phyloP scores from a whole-genome alignment of 208 protist species.

The Herpetomonas samuelpessoai region DNA sequence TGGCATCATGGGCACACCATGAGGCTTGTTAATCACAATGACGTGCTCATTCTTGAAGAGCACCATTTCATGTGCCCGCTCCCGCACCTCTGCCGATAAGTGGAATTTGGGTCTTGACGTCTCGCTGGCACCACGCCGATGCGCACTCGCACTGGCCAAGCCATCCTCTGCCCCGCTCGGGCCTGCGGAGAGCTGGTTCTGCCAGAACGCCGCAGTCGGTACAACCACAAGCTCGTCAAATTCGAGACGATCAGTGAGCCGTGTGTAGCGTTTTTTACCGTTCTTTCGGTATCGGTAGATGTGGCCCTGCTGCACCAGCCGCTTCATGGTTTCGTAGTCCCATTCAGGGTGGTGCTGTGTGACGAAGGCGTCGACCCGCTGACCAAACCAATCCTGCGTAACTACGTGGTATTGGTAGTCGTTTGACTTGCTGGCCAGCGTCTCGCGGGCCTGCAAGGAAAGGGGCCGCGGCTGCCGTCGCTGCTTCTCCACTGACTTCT shows the following conservation, averaged over 20 bases:
- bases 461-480: slow-evolving; percentile 57
- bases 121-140: not conserved
- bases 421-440: slow-evolving; percentile 43
- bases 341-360: slow-evolving; percentile 83
- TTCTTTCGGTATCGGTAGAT: slow-evolving; percentile 89
- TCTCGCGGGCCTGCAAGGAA: slow-evolving; percentile 68
- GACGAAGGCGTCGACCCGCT: slow-evolving; percentile 85
- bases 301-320: slow-evolving; percentile 80
- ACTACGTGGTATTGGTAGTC: slow-evolving; percentile 84
- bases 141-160: not conserved
- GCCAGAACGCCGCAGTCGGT: slow-evolving; percentile 63
- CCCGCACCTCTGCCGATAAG: slow-evolving; percentile 57
- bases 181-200: slow-evolving; percentile 49
- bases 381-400: slow-evolving; percentile 85
- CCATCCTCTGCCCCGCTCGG: slow-evolving; percentile 32
- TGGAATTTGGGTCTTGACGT: slow-evolving; percentile 28
- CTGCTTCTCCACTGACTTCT: slow-evolving; percentile 40
- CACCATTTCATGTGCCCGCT: slow-evolving; percentile 89
- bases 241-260: slow-evolving; percentile 81
- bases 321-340: slow-evolving; percentile 78
- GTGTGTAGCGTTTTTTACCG: slow-evolving; percentile 83
- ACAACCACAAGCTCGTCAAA: slow-evolving; percentile 90
- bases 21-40: slow-evolving; percentile 93
- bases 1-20: slow-evolving; percentile 89
- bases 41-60: slow-evolving; percentile 94